Conservation (phyloP, 225 moss, liverwort and hornwort species). For the Antitrichia curtipendula region DNA sequence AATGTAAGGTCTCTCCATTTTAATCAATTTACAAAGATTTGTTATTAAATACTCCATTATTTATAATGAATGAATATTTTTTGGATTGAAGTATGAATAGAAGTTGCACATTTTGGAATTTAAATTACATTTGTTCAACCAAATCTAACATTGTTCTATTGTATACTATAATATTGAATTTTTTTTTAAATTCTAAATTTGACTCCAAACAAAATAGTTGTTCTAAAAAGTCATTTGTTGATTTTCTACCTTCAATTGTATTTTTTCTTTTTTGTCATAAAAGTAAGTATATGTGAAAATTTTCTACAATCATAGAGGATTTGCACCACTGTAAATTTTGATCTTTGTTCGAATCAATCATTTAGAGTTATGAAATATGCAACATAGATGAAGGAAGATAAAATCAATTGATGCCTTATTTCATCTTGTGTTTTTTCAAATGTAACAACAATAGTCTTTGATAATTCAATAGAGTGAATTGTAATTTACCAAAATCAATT, state of each 20-base stretch:
- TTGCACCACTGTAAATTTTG: neutral
- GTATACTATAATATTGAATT: too few relatives aligned
- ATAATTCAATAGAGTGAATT: neutral
- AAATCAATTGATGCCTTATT: neutral
- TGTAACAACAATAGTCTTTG: neutral
- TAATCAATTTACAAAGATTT: rapidly evolving
- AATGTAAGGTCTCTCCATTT: neutral
- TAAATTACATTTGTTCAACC: neutral
- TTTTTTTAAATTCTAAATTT: neutral
- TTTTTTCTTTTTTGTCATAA: too few relatives aligned
- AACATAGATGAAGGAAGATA: neutral
- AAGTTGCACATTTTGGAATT: neutral
- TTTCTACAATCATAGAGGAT: too few relatives aligned
- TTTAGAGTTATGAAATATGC: neutral
- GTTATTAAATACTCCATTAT: neutral
- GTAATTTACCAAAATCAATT: neutral
- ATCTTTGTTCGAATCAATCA: neutral
- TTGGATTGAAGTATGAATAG: too few relatives aligned
- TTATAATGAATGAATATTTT: too few relatives aligned
- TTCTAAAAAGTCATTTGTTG: neutral
- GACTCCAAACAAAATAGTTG: neutral
- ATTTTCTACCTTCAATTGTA: neutral
- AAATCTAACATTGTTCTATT: neutral
- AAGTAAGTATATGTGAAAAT: too few relatives aligned
- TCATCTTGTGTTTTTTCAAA: neutral